phyloP scores from a whole-genome alignment of 345 rosid species.

The Eucalyptus guilfoylei region DNA sequence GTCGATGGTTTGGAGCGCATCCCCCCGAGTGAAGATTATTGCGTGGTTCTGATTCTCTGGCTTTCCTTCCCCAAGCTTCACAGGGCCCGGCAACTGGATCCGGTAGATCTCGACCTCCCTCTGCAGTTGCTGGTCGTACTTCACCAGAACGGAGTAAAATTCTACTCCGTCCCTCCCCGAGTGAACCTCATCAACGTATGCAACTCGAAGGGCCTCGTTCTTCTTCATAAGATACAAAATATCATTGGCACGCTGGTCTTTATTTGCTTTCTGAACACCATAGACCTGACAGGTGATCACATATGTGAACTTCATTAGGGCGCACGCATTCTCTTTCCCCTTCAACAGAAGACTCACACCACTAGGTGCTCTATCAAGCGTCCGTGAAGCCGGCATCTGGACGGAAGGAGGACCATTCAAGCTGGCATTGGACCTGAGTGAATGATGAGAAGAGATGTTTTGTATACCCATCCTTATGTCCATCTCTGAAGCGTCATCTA shows the following conservation, averaged over 20 bases:
- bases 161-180: slow-evolving; percentile 44
- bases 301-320: slow-evolving; percentile 82
- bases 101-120: slow-evolving; percentile 85
- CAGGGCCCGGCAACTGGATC: slow-evolving; percentile 77
- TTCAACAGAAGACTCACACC: slow-evolving; percentile 58
- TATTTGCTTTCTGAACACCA: slow-evolving; percentile 63
- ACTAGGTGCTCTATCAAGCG: slow-evolving; percentile 35
- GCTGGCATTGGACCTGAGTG: slow-evolving; percentile 8
- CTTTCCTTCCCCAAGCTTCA: slow-evolving; percentile 92
- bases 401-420: slow-evolving; percentile 3
- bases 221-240: slow-evolving; percentile 58
- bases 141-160: slow-evolving; percentile 77
- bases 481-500: slow-evolving; percentile 83
- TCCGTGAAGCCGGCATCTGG: slow-evolving; percentile 7
- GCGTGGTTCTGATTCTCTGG: slow-evolving; percentile 99
- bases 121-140: slow-evolving; percentile 57
- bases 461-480: slow-evolving; percentile 58
- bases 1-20: slow-evolving; percentile 90
- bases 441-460: slow-evolving; percentile 29
- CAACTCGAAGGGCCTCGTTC: slow-evolving; percentile 82
- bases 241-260: slow-evolving; percentile 72
- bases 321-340: slow-evolving; percentile 76
- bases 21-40: slow-evolving; percentile 86
- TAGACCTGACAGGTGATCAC: slow-evolving; percentile 80
- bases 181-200: slow-evolving; percentile 72